Conservation (phyloP, 148 eudicot species). For the Mesembryanthemum crystallinum region DNA sequence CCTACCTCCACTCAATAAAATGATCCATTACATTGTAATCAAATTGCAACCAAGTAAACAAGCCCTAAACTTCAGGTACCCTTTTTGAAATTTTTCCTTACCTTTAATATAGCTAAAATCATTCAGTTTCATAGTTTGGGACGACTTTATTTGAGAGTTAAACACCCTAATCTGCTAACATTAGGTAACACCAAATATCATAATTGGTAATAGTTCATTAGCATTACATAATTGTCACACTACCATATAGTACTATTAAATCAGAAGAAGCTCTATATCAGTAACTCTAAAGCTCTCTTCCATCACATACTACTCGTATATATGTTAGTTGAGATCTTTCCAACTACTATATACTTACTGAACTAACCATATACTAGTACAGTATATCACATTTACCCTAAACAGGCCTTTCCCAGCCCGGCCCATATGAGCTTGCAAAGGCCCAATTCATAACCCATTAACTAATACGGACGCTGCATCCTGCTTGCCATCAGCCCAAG, state of each 20-base stretch:
- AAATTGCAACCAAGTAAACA: no score
- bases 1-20: no score
- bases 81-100: no score
- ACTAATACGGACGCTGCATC: conserved; percentile 28
- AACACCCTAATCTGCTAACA: neutral
- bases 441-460: neutral
- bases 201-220: neutral
- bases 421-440: neutral
- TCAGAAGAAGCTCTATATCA: neutral
- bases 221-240: neutral
- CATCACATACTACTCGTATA: neutral
- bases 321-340: neutral
- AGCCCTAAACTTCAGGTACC: no score
- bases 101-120: no score
- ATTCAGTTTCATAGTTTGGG: no score
- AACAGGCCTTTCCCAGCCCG: conserved; percentile 1
- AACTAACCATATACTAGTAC: neutral
- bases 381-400: neutral
- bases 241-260: neutral
- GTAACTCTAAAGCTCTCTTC: neutral
- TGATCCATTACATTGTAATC: no score
- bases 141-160: no score
- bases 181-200: neutral
- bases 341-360: neutral
- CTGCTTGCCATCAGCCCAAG: conserved; percentile 32